Evolutionary conservation across 495 filamentous ascomycete species (phyloP), one percentile per base, ranked within the genome.

Genomic region (Trypethelium eluteriae): DNA sequence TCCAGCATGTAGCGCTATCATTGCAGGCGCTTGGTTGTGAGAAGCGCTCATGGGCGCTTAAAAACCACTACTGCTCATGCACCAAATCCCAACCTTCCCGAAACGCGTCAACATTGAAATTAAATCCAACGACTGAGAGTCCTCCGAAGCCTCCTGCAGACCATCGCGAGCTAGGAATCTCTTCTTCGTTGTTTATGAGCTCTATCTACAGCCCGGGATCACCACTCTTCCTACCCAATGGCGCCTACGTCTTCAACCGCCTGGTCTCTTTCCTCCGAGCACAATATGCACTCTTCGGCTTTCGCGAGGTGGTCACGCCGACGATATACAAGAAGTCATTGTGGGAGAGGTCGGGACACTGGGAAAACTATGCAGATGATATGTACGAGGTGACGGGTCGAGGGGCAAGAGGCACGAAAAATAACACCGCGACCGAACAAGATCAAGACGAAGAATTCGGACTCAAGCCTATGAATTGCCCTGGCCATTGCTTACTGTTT

Each of bases 381-480:
- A 97, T 97, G 93, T 97, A 92, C 79, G 87, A 89, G 65, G 93
- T 96, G 38, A 88, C 84, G 3, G 86, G 81, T 65, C 83, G 83
- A 12, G 84, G 82, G 14, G 81, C 81, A n/a, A 78, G 75, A 5
- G 85, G 80, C 2, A 32, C 18, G 18, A 36, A 59, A 7, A 67
- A 74, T 56, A 72, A 67, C 34, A 71, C 72, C 59, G 71, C 71
- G 41, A 71, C 61, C n/a, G 69, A 85, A 63, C 62, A 72, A 4
- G 82, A 82, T 62, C 85, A 91, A 68, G 83, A 89, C 62, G 89
- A 89, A 69, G 88, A 91, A 62, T 97, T 93, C 74, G 92, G 91
- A 2, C 81, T 97, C 62, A 97, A 97, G 74, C 93, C 93, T 34
- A 97, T 97, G 93, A 97, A 97, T 72, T 97, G 93, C 74, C 93